Base-by-base conservation (phyloP, 2,329 filamentous ascomycete species). In the Fusarium foetens region DNA sequence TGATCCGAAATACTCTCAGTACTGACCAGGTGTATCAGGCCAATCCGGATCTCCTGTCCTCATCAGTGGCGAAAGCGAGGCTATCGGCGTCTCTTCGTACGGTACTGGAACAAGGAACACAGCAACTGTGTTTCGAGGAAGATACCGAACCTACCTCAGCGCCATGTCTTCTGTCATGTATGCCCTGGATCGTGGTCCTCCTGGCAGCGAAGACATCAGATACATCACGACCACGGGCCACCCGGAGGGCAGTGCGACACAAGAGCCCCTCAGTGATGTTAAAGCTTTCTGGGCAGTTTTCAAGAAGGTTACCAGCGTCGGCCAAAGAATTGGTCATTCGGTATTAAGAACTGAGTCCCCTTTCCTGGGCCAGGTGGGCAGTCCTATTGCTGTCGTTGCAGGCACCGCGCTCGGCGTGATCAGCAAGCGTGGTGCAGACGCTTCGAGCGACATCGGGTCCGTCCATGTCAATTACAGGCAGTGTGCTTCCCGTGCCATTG, bases 1-100 rank as follows among this genome's bases (percentile, higher is more conserved):
- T 0, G 4, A 17, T 5, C 11, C 6, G 4, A 10, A 13, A 3
- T 16, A 13, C 23, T 7, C 3, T 7, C 1, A 0, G 3, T 39
- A 29, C 5, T 39, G 25, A 39, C 16, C 17, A 1, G 8, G 16
- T 2, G 16, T 16, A 3, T 4, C 8, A 52, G 49, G 49, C 1
- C 23, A 53, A 38, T 53, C 33, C 14, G 49, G 49, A 13, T 38
- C 49, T 2, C 49, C 49, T 3, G 2, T 53, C 5, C 23, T 53
- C 17, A 38, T n/a, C 10, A 38, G 8, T 1, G 33, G 33, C n/a
- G 23, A 53, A 9, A 27, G 33, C 13, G 27, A 25, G 14, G 9
- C 49, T 27, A 27, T 53, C 14, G 33, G 49, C 23, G 33, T 53
- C 9, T 4, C 13, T 27, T 21, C 33, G 1, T 17, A 53, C 1